Conservation (phyloP, 2,329 filamentous ascomycete species). For the Penicillium sp. region DNA sequence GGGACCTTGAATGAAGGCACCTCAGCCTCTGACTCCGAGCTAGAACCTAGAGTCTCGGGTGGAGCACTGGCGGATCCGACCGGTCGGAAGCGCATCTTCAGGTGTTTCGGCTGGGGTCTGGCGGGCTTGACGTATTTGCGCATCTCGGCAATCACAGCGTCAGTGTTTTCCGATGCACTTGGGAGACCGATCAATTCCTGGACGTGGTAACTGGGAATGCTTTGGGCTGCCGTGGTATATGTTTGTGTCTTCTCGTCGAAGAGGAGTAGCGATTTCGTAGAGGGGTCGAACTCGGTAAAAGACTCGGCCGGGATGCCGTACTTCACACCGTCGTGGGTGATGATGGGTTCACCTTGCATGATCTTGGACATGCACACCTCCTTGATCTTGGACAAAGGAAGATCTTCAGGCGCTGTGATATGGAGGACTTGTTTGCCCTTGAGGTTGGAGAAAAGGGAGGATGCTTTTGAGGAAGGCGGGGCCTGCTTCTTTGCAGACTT, state of each 20-base stretch:
- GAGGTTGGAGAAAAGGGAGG: constrained; percentile 39
- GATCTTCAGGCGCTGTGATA: constrained; percentile 45
- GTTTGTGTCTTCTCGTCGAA: constrained; percentile 37
- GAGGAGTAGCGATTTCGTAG: constrained; percentile 35
- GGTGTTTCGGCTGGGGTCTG: constrained; percentile 41
- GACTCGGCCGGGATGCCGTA: constrained; percentile 41
- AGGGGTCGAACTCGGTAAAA: constrained; percentile 27
- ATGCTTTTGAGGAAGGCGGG: constrained; percentile 31
- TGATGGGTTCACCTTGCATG: constrained; percentile 40
- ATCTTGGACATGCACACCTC: constrained; percentile 44
- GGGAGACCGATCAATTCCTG: constrained; percentile 39
- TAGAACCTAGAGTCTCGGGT: constrained; percentile 37
- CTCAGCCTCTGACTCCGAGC: constrained; percentile 39
- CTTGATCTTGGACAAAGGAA: constrained; percentile 45
- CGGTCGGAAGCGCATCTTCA: constrained; percentile 47
- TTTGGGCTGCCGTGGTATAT: constrained; percentile 29
- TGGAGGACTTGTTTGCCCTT: constrained; percentile 48
- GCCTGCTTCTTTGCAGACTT: constrained; percentile 35
- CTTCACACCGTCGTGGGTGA: constrained; percentile 42
- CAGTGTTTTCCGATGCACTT: constrained; percentile 21
- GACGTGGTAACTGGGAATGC: constrained; percentile 36
- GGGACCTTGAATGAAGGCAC: constrained; percentile 33
- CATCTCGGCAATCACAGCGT: constrained; percentile 23
- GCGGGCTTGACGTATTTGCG: constrained; percentile 35
- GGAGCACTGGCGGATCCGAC: constrained; percentile 36